phyloP scores from a whole-genome alignment of 768 basidiomycete genomes.

The Auriscalpium vulgare region DNA sequence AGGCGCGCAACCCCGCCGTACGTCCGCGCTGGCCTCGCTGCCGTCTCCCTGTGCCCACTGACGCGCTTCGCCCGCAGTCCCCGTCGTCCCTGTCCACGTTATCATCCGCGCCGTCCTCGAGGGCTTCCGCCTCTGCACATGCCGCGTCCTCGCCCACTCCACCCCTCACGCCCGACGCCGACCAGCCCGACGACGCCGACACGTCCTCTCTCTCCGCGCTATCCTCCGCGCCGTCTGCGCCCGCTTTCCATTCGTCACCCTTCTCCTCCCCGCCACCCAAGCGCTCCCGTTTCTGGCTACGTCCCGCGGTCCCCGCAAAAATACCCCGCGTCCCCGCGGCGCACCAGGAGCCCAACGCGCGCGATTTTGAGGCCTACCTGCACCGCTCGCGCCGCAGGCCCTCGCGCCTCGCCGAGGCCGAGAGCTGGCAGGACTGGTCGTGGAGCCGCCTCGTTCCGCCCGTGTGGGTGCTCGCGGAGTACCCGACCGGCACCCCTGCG shows the following conservation, averaged over 20 bases:
- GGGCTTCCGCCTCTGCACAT: neutral
- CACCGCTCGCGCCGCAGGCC: constrained; percentile 16
- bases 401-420: constrained; percentile 9
- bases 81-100: neutral
- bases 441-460: constrained; percentile 14
- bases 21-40: neutral
- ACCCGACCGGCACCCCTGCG: neutral
- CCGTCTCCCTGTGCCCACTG: neutral
- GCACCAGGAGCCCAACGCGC: constrained; percentile 10
- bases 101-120: neutral
- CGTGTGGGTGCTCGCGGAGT: constrained; percentile 11
- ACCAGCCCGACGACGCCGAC: constrained; percentile 10
- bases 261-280: neutral
- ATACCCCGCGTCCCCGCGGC: neutral
- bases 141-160: constrained; percentile 1
- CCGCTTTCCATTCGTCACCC: neutral
- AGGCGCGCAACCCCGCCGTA: neutral
- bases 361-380: constrained; percentile 14
- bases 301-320: neutral
- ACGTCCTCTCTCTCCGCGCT: neutral
- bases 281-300: too few species aligned
- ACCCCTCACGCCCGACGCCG: constrained; percentile 3
- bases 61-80: neutral
- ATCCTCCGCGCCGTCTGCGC: too few species aligned
- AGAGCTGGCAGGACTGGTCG: constrained; percentile 15